Percentiles rank a stretch among this genome's conserved stretches.
Conservation (phyloP, 805 yeast genomes). For the Maudiozyma pseudohumilis region DNA sequence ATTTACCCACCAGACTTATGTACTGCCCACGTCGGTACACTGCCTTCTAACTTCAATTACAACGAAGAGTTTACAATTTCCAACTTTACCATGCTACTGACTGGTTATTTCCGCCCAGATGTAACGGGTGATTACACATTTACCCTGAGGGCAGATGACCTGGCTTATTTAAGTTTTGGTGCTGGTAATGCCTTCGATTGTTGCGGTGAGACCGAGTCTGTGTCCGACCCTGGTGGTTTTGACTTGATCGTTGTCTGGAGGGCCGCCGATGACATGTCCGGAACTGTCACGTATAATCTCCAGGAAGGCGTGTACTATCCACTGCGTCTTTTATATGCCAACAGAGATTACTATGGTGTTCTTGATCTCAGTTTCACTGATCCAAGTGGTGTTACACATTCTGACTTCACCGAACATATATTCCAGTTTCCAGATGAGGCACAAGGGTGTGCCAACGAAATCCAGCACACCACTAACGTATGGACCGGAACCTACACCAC, state of each 20-base stretch:
- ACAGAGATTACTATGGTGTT: background rate
- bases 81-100: background rate
- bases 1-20: background rate
- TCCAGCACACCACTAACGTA: background rate
- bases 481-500: constrained; percentile 1
- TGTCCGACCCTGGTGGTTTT: constrained; percentile 6
- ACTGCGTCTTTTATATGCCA: background rate
- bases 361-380: constrained; percentile 4
- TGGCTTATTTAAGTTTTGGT: constrained; percentile 1
- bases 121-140: background rate
- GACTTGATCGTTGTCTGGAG: constrained; percentile 12
- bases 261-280: constrained; percentile 9
- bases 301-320: background rate
- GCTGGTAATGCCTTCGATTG: constrained; percentile 1
- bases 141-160: background rate
- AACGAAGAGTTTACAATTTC: background rate
- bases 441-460: background rate
- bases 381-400: background rate
- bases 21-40: background rate
- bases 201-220: constrained; percentile 4
- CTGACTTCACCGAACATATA: background rate
- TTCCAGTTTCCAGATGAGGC: background rate
- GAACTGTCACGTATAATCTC: background rate
- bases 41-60: background rate
- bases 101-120: background rate